A percentile compares a stretch with the other conserved stretches of the same genome.
These are phyloP conservation scores for Narthecium ossifragum DNA, from an alignment of 106 monocot genomes.

Conservation along the genomic window DNA sequence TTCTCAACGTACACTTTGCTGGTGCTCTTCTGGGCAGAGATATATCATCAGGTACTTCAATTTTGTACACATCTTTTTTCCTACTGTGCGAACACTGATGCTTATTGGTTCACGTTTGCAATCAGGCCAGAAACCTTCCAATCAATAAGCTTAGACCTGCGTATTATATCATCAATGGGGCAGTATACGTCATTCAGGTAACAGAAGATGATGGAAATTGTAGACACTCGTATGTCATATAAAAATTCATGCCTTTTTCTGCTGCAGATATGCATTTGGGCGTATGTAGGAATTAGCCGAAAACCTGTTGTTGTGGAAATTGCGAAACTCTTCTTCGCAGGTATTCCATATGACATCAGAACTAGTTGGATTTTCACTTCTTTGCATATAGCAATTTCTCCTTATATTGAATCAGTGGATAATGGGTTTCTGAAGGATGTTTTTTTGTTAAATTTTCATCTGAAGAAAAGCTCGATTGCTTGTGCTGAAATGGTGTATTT, in stretches of 20 bases:
- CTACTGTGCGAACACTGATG: background rate
- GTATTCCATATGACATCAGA: too few relatives aligned
- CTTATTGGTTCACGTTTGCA: slow-evolving; percentile 1
- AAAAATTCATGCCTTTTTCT: background rate
- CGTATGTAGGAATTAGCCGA: slow-evolving; percentile 27
- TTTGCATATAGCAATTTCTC: too few relatives aligned
- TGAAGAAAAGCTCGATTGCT: too few relatives aligned
- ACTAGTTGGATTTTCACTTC: too few relatives aligned
- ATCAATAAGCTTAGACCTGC: slow-evolving; percentile 60
- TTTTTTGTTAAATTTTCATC: too few relatives aligned
- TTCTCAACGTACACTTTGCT: slow-evolving; percentile 88
- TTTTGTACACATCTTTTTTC: background rate
- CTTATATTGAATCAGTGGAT: too few relatives aligned
- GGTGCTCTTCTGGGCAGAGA: slow-evolving; percentile 94
- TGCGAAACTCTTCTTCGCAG: slow-evolving; percentile 58
- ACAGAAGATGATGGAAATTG: background rate
- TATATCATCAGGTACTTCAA: slow-evolving; percentile 72
- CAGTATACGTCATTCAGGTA: slow-evolving; percentile 73
- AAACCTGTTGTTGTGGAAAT: slow-evolving; percentile 35
- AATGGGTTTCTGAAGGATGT: too few relatives aligned
- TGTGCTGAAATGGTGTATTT: too few relatives aligned
- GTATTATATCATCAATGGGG: slow-evolving; percentile 53
- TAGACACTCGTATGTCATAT: background rate
- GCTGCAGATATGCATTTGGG: slow-evolving; percentile 55
- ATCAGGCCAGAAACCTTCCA: slow-evolving; percentile 65